Evolutionary conservation across 192 early-diverging fungal species (phyloP).

Genomic region (Umbelopsis isabellina): DNA sequence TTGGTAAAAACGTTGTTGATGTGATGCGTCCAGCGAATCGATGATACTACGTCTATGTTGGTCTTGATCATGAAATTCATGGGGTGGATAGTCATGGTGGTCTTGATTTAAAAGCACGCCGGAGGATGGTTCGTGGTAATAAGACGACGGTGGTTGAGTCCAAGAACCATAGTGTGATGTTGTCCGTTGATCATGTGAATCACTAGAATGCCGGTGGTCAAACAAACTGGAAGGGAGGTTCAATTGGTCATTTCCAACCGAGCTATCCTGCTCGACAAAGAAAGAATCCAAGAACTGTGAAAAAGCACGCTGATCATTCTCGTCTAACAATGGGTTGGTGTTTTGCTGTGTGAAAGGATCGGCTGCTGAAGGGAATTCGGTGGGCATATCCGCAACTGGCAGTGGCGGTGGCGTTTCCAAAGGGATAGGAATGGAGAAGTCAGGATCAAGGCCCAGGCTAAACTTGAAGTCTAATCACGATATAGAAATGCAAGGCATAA

Average conservation of each 20-base stretch:
- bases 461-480: slow-evolving; percentile 40
- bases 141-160: not conserved
- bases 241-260: not conserved
- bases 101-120: slow-evolving; percentile 5
- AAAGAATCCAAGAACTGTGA: slow-evolving; percentile 57
- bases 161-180: slow-evolving; percentile 2
- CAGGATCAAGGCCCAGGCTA: slow-evolving; percentile 41
- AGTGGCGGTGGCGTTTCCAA: slow-evolving; percentile 31
- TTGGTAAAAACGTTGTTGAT: slow-evolving; percentile 21
- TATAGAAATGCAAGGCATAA: not conserved
- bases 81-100: not conserved
- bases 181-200: slow-evolving; percentile 10
- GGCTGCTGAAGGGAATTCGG: not conserved
- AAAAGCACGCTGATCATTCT: slow-evolving; percentile 50
- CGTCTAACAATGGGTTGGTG: slow-evolving; percentile 31
- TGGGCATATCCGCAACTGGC: slow-evolving; percentile 8
- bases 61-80: slow-evolving; percentile 1
- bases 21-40: slow-evolving; percentile 23
- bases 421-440: slow-evolving; percentile 37
- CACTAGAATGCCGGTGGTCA: not conserved
- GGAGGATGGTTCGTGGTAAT: slow-evolving; percentile 1
- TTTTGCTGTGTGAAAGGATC: slow-evolving; percentile 16
- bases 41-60: slow-evolving; percentile 24
- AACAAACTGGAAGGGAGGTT: not conserved
- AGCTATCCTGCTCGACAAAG: slow-evolving; percentile 49